Conservation (phyloP, 805 yeast genomes). For the Kodamaea restingae region DNA sequence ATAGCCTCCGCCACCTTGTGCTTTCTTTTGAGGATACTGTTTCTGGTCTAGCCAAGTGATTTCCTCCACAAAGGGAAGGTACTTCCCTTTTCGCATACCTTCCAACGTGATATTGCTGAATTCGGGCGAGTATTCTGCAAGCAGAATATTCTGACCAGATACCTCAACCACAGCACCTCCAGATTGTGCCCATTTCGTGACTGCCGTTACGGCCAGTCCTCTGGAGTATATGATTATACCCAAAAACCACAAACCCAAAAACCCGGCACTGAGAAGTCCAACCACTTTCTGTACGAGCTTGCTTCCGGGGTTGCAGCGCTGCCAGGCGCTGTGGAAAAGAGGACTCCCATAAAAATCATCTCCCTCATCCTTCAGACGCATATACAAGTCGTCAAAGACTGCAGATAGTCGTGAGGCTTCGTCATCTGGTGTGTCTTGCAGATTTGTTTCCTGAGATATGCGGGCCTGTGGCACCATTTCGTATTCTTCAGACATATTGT, state of each 20-base stretch:
- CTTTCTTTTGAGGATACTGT: constrained; percentile 27
- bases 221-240: constrained; percentile 26
- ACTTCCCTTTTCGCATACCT: constrained; percentile 20
- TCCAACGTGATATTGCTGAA: constrained; percentile 28
- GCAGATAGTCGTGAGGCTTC: constrained; percentile 21
- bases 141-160: constrained; percentile 27
- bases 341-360: constrained; percentile 23
- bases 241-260: constrained; percentile 21
- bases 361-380: constrained; percentile 8
- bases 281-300: constrained; percentile 7
- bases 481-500: constrained; percentile 13
- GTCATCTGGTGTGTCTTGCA: not conserved
- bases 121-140: constrained; percentile 26
- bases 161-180: constrained; percentile 20
- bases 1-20: constrained; percentile 23
- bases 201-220: constrained; percentile 13
- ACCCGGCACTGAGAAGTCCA: not conserved
- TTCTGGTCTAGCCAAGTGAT: constrained; percentile 27
- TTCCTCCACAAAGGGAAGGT: constrained; percentile 12
- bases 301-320: constrained; percentile 14
- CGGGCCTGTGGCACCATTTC: constrained; percentile 17
- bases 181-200: constrained; percentile 8
- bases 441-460: not conserved
- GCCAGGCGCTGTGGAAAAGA: constrained; percentile 19
- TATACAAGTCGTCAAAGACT: constrained; percentile 28